phyloP scores from a whole-genome alignment of 192 early-diverging fungal genomes.

The Lobosporangium transversale region DNA sequence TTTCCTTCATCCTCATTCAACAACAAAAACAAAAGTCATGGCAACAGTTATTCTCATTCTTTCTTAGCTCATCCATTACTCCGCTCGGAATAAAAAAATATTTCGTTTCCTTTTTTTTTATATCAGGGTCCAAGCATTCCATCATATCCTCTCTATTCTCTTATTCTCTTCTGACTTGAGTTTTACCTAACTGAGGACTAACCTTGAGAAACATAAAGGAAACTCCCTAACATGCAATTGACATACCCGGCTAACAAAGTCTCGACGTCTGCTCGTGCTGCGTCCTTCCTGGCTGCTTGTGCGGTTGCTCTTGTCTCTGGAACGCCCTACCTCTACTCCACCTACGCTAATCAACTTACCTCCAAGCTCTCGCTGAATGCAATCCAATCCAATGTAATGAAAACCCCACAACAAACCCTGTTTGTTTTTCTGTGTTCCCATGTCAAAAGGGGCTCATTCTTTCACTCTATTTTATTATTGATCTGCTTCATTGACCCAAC shows the following conservation, averaged over 20 bases:
- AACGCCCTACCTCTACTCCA: slow-evolving; percentile 49
- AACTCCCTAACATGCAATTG: too few species aligned
- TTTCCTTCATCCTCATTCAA: too few species aligned
- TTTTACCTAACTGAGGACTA: too few species aligned
- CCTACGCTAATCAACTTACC: slow-evolving; percentile 50
- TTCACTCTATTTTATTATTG: background rate
- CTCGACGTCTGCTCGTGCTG: slow-evolving; percentile 13
- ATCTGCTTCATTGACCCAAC: background rate
- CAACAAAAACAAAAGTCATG: too few species aligned
- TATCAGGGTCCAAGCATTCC: too few species aligned
- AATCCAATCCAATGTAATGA: slow-evolving; percentile 51
- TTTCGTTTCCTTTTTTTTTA: too few species aligned
- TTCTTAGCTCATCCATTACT: too few species aligned
- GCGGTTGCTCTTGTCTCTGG: slow-evolving; percentile 45
- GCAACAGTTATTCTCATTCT: too few species aligned
- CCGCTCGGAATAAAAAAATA: too few species aligned
- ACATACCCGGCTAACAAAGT: background rate
- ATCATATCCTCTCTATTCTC: too few species aligned
- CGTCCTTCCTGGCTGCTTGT: slow-evolving; percentile 42
- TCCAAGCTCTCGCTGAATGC: slow-evolving; percentile 35
- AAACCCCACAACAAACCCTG: background rate
- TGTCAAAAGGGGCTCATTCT: background rate
- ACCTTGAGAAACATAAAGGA: too few species aligned
- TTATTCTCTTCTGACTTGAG: too few species aligned
- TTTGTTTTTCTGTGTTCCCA: background rate